phyloP scores from a whole-genome alignment of 257 asterid species.

The Solanum tarijense region DNA sequence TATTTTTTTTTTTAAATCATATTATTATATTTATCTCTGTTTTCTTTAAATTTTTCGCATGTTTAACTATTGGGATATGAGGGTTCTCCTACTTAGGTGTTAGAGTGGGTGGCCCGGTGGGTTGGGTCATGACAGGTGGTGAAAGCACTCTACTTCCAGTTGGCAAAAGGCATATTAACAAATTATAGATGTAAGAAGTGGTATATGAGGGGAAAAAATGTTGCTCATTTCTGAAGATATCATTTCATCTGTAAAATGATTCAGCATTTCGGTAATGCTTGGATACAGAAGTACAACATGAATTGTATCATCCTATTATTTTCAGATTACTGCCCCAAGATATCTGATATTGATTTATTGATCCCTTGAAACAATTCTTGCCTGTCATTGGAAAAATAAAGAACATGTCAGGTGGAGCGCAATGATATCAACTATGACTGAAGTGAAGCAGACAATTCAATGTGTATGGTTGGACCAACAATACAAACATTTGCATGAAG shows the following conservation, averaged over 20 bases:
- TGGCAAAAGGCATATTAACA: neutral
- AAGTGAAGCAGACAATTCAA: neutral
- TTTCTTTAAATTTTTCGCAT: too few relatives aligned
- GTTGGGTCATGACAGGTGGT: neutral
- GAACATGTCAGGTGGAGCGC: neutral
- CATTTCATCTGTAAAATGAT: neutral
- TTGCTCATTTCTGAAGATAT: neutral
- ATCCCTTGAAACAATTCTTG: slow-evolving; percentile 48
- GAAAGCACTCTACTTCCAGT: neutral
- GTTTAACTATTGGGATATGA: too few relatives aligned
- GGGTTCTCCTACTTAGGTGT: too few relatives aligned
- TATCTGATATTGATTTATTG: slow-evolving; percentile 46
- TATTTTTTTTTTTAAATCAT: too few relatives aligned
- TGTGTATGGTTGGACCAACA: neutral
- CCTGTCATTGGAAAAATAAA: slow-evolving; percentile 14
- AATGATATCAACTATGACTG: neutral
- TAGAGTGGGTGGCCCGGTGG: too few relatives aligned
- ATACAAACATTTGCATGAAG: neutral
- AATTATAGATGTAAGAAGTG: neutral
- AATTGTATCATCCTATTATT: neutral
- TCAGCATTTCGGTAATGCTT: neutral
- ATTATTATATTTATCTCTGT: too few relatives aligned
- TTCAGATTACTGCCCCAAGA: slow-evolving; percentile 44
- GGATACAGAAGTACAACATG: neutral
- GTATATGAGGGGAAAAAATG: fast-evolving